Base-by-base conservation (phyloP, 352 stramenopile genomes). In the Thalassiosira exigua region DNA sequence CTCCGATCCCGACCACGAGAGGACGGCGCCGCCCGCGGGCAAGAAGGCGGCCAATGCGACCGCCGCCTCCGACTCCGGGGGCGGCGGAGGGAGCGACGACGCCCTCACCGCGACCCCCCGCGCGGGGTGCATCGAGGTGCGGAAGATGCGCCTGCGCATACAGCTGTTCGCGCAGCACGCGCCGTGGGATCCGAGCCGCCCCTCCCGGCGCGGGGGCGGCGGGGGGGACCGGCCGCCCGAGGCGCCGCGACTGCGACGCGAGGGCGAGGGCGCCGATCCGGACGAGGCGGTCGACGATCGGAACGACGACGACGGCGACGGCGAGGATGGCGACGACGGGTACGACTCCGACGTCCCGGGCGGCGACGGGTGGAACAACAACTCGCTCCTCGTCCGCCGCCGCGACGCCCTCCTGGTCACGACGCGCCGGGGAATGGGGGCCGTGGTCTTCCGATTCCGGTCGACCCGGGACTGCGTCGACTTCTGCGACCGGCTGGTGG, bases 321-420 rank as follows among this genome's bases (percentile, higher is more conserved):
- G 26, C n/a, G 26, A 41, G 0, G 66, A 48, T 39, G 41, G 29
- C 3, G 24, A 36, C 19, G 19, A 41, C 27, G 50, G 53, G 12
- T 30, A 73, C 29, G 65, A 76, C 27, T 36, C 53, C 22, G 50
- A 71, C 26, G 65, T 60, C 33, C 57, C 60, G 22, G 73, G 73
- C n/a, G 19, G 58, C 1, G 72, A 81, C 51, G 72, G 72, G 19
- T 82, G 74, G 74, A 82, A 82, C 46, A 76, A 82, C 60, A 84
- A 84, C 69, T 59, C 75, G 17, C 53, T 84, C 12, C n/a, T 84
- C 22, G 69, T 84, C 22, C 51, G 75, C 59, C 75, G 75, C 17
- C 30, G 39, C 36, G 68, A 79, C 33, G 75, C 68, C 3, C 56
- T 84, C 0, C 42, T 84, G 32, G 39, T 84, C 50, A 75, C 75